These are phyloP conservation scores for Cryptococcus wingfieldii DNA, from an alignment of 1,284 basidiomycete genomes.

Conservation along the genomic window DNA sequence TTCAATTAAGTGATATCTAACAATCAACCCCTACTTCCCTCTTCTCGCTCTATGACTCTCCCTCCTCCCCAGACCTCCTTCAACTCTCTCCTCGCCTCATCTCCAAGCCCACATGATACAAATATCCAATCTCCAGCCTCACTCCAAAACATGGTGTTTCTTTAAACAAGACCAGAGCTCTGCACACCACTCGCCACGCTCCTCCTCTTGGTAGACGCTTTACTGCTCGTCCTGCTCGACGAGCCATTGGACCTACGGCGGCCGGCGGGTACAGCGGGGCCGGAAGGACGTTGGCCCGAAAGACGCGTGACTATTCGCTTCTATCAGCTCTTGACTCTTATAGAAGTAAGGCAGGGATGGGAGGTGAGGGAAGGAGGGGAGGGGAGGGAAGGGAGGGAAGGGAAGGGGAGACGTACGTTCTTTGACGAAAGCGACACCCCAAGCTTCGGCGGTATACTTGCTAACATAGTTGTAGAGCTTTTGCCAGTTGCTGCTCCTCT, in stretches of 20 bases:
- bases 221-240: constrained; percentile 19
- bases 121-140: too few species aligned
- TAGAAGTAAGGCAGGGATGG: background rate
- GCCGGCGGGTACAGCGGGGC: constrained; percentile 20
- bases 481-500: constrained; percentile 81
- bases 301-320: constrained; percentile 21
- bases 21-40: too few species aligned
- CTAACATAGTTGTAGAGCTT: constrained; percentile 94
- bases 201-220: constrained; percentile 6
- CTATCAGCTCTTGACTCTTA: background rate
- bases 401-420: constrained; percentile 54
- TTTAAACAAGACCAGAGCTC: background rate
- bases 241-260: constrained; percentile 20
- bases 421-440: constrained; percentile 84
- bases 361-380: too few species aligned
- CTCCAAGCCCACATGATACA: too few species aligned
- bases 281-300: constrained; percentile 24
- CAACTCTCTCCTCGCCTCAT: too few species aligned
- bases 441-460: constrained; percentile 88
- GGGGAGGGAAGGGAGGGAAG: background rate
- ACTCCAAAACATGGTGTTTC: too few species aligned
- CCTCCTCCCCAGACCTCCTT: too few species aligned
- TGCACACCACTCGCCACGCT: background rate
- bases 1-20: too few species aligned
- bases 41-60: too few species aligned